These are phyloP conservation scores for Fusarium verrucosum DNA, from an alignment of 2,329 filamentous ascomycete genomes.

Conservation along the genomic window DNA sequence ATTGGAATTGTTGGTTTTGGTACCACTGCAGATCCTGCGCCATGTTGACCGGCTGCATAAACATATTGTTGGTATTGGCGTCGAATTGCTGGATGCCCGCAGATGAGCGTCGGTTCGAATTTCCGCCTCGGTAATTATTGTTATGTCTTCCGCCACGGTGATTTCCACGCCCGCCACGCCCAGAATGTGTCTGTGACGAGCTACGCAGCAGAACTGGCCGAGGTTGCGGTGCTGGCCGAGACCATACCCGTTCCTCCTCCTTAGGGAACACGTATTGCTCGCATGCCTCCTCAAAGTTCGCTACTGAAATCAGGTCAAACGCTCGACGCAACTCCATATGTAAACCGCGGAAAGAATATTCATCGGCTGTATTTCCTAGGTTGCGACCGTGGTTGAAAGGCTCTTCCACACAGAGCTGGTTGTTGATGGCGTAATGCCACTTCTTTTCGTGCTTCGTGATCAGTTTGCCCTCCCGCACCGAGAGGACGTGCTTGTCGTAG, in stretches of 20 bases:
- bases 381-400: conserved; percentile 93
- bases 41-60: conserved; percentile 55
- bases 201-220: conserved; percentile 68
- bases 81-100: conserved; percentile 63
- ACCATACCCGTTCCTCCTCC: conserved; percentile 74
- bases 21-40: conserved; percentile 62
- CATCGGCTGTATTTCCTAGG: conserved; percentile 94
- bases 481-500: conserved; percentile 84
- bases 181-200: conserved; percentile 66
- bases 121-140: conserved; percentile 55
- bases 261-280: conserved; percentile 89
- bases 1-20: conserved; percentile 54
- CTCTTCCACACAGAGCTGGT: conserved; percentile 93
- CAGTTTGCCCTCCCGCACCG: conserved; percentile 81
- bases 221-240: conserved; percentile 64
- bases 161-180: conserved; percentile 59
- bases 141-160: conserved; percentile 60
- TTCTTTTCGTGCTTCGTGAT: conserved; percentile 86
- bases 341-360: conserved; percentile 90
- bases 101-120: conserved; percentile 61
- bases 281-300: conserved; percentile 83
- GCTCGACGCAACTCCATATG: conserved; percentile 90
- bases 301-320: conserved; percentile 81
- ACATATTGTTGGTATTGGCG: conserved; percentile 51
- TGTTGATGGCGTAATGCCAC: conserved; percentile 83